Evolutionary conservation across 257 asterid species (phyloP).

Genomic region (Solanum arcanum): DNA sequence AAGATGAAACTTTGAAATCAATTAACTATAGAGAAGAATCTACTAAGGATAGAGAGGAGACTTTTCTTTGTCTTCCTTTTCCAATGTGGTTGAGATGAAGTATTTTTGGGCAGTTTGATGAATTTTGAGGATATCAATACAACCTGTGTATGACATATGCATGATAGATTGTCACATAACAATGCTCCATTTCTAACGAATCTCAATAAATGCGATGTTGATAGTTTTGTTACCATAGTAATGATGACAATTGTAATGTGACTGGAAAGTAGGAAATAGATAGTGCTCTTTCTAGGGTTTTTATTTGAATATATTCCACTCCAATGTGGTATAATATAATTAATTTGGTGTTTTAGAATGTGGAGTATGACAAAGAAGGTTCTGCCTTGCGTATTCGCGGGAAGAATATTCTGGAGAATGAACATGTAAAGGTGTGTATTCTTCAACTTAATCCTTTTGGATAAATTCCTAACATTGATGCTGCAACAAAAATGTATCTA

Average conservation of each 20-base stretch:
- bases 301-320: neutral
- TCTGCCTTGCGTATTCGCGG: slow-evolving; percentile 88
- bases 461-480: neutral
- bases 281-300: neutral
- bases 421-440: slow-evolving; percentile 73
- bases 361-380: slow-evolving; percentile 94
- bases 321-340: neutral
- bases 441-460: slow-evolving; percentile 2
- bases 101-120: neutral
- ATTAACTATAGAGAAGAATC: neutral
- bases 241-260: neutral
- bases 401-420: slow-evolving; percentile 82
- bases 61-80: neutral
- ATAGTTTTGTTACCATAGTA: neutral
- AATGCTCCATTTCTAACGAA: neutral
- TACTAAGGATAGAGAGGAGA: neutral
- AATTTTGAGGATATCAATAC: neutral
- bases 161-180: neutral
- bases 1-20: neutral
- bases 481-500: neutral
- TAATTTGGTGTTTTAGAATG: slow-evolving; percentile 27
- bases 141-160: neutral
- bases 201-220: neutral
- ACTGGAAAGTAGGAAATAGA: neutral
- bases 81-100: neutral